Evolutionary conservation across 345 rosid genomes (phyloP), one percentile per base, ranked within the genome.

Genomic region (Rhodamnia argentea): DNA sequence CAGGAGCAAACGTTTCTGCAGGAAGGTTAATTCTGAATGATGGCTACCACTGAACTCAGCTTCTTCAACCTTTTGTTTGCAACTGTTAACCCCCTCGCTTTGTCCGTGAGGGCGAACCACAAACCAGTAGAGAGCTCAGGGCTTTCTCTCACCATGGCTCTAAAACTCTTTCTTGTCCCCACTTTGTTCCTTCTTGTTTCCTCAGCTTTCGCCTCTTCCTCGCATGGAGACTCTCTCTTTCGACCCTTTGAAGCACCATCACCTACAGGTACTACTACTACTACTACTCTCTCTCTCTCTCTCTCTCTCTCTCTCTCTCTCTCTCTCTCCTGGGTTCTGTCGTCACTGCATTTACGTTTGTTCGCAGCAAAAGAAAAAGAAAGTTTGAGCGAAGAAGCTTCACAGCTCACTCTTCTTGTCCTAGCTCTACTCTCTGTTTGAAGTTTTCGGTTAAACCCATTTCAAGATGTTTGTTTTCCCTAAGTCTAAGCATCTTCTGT

Each of bases 181-280:
- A 47, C 89, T 84, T 85, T 88, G 78, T 85, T 93, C 89, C 75
- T 88, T 85, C 51, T 89, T 84, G 32, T 86, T 85, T 88, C 89
- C 76, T 88, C 87, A 42, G 84, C 84, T 27, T 84, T 86, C 29
- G 85, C 83, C 84, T 85, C 90, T 56, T 89, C 89, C 88, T 89
- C 95, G 37, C 87, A 86, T 91, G 95, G 89, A 85, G 90, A 87
- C 87, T 82, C 93, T 32, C 85, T 85, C 81, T 88, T 90, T 83
- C 90, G 83, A 88, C 84, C 91, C 54, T 51, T 90, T 86, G 88
- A 85, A 76, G 85, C 92, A 29, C 93, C 86, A 81, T 91, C 92
- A n/a, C 87, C 94, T 81, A 84, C 94, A 85, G 98, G 98, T 94
- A 88, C 52, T 87, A 78, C 37, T n/a, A n/a, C n/a, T n/a, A n/a